Evolutionary conservation across 805 yeast genomes (phyloP).

Genomic region (Nakazawaea ishiwadae): DNA sequence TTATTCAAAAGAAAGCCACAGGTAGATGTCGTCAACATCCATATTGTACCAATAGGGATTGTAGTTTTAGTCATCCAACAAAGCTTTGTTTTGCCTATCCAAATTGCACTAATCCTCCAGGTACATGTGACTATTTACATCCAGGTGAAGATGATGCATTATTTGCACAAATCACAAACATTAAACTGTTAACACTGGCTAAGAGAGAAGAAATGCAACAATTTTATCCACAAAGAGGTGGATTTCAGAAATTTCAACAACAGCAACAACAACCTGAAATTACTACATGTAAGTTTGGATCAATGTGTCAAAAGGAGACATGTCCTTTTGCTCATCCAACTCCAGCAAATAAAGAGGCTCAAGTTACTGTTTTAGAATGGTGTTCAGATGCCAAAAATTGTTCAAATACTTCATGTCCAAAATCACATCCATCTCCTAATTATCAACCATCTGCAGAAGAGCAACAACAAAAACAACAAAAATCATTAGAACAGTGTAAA

Average conservation of each 20-base stretch:
- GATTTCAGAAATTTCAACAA: conserved; percentile 29
- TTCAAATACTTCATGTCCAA: conserved; percentile 53
- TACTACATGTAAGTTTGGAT: conserved; percentile 68
- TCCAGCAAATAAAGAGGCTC: conserved; percentile 72
- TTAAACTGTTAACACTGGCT: conserved; percentile 36
- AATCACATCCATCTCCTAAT: conserved; percentile 80
- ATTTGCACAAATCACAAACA: conserved; percentile 62
- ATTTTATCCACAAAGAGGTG: conserved; percentile 30
- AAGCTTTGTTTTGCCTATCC: conserved; percentile 71
- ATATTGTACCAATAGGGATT: conserved; percentile 58
- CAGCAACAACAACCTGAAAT: conserved; percentile 20
- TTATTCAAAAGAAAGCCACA: conserved; percentile 44
- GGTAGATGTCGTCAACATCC: conserved; percentile 73
- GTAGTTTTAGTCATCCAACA: conserved; percentile 78
- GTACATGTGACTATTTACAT: conserved; percentile 79
- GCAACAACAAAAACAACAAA: conserved; percentile 32
- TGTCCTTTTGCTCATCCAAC: conserved; percentile 94
- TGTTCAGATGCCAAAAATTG: conserved; percentile 70
- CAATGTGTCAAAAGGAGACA: conserved; percentile 65
- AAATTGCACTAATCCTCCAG: conserved; percentile 72
- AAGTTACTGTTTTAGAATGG: conserved; percentile 67
- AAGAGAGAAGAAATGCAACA: conserved; percentile 16
- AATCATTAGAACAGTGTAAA: conserved; percentile 75
- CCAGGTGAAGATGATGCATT: conserved; percentile 80
- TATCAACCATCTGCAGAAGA: conserved; percentile 25